Conservation (phyloP, 371 early-diverging fungal species). For the Nematocida ausubeli region DNA sequence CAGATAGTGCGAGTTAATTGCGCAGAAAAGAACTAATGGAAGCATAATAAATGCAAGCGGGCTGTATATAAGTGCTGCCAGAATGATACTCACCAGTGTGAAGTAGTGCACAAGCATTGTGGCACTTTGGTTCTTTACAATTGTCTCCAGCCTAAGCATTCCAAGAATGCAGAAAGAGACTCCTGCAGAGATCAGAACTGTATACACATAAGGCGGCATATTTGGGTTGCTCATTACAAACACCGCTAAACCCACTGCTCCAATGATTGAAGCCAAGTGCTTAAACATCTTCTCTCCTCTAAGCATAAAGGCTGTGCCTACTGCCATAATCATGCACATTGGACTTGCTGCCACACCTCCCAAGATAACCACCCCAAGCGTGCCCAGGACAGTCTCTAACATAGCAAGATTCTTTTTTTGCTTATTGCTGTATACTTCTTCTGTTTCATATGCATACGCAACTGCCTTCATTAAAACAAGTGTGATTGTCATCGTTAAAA, state of each 20-base stretch:
- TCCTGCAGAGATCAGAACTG: constrained; percentile 12
- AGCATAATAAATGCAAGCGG: constrained; percentile 22
- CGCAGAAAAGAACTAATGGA: neutral
- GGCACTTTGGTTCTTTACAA: neutral
- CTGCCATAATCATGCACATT: neutral
- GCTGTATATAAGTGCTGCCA: neutral
- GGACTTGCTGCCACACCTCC: neutral
- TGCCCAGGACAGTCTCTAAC: neutral
- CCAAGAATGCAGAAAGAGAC: constrained; percentile 8
- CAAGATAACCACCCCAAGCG: neutral
- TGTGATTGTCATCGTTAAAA: neutral
- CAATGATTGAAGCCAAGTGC: no score
- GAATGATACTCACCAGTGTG: neutral
- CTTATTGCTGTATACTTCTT: neutral
- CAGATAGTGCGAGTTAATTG: neutral
- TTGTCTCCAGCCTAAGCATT: constrained; percentile 27
- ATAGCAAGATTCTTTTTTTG: neutral
- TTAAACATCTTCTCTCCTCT: neutral
- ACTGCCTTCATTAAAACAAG: neutral
- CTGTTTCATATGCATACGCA: neutral
- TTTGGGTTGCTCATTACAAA: neutral
- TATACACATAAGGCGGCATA: neutral
- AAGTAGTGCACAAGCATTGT: constrained; percentile 26
- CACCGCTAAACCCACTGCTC: no score
- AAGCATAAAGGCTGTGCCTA: neutral